Percentiles rank a stretch among this genome's conserved stretches.
phyloP scores from a whole-genome alignment of 495 filamentous ascomycete species.

The Penicillium taxi region DNA sequence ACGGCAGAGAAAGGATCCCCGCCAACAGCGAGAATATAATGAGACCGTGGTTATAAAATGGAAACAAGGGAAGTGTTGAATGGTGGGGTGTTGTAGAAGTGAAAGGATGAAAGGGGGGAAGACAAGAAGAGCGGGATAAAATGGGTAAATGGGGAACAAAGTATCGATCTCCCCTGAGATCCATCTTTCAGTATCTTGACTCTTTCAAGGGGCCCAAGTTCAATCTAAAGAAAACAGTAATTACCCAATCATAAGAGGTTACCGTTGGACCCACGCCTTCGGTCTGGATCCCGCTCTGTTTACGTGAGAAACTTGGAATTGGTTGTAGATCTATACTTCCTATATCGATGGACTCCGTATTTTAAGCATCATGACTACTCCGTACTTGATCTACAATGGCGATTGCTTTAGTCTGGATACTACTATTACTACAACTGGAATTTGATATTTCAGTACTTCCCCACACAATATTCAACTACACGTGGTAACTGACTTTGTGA shows the following conservation, averaged over 20 bases:
- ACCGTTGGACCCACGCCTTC: neutral
- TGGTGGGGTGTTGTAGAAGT: conserved; percentile 6
- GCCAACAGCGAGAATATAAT: conserved; percentile 21
- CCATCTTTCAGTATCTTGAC: neutral
- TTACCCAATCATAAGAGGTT: conserved; percentile 16
- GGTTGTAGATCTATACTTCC: too few species aligned
- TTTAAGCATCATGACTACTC: too few species aligned
- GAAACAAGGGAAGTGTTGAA: neutral
- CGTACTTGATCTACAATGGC: too few species aligned
- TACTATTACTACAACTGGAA: too few species aligned
- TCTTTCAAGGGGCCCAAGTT: conserved; percentile 1
- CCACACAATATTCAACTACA: too few species aligned
- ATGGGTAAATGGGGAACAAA: conserved; percentile 6
- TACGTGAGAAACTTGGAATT: too few species aligned
- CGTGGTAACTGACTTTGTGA: too few species aligned
- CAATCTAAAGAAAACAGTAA: conserved; percentile 24
- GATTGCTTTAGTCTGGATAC: too few species aligned
- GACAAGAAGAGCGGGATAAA: conserved; percentile 1
- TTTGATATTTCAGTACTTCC: too few species aligned
- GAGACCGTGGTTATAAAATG: neutral
- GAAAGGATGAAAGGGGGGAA: conserved; percentile 9
- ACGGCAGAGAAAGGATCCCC: conserved; percentile 21
- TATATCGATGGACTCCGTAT: too few species aligned
- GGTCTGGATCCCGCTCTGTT: conserved; percentile 5
- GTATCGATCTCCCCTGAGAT: conserved; percentile 6